Percentiles rank a stretch among this genome's conserved stretches.
phyloP scores from a whole-genome alignment of 2,329 filamentous ascomycete species.

The Didymella keratinophila region DNA sequence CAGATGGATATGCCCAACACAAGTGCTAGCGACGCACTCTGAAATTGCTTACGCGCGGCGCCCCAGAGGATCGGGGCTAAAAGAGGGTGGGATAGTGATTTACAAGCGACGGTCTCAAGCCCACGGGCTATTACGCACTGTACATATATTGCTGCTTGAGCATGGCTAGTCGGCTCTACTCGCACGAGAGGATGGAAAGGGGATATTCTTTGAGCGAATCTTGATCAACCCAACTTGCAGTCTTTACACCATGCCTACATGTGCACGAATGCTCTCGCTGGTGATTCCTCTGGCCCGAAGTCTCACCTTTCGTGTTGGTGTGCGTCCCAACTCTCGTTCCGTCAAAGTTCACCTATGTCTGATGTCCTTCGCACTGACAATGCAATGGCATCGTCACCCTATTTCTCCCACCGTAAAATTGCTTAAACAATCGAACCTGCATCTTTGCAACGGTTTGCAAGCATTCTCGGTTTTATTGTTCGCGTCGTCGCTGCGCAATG shows the following conservation, averaged over 20 bases:
- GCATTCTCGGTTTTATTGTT: not conserved
- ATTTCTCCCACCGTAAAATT: not conserved
- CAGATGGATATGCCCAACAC: slow-evolving; percentile 1
- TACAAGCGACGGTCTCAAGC: slow-evolving; percentile 2
- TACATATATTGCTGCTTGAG: slow-evolving; percentile 22
- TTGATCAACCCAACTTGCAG: slow-evolving; percentile 3
- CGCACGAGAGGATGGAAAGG: not conserved
- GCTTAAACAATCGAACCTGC: not conserved
- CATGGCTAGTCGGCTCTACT: slow-evolving; percentile 1
- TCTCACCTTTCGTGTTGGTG: too few species aligned
- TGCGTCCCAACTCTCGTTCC: too few species aligned
- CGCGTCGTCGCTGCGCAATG: too few species aligned
- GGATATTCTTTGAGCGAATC: slow-evolving; percentile 18
- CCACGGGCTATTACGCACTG: slow-evolving; percentile 9
- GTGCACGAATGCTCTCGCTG: not conserved
- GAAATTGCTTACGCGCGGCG: slow-evolving; percentile 5
- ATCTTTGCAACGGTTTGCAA: not conserved
- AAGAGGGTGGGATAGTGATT: slow-evolving; percentile 3
- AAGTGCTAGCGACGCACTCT: not conserved
- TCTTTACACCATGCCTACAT: not conserved
- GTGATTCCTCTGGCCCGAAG: not conserved
- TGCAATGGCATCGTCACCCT: too few species aligned
- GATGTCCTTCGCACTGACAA: too few species aligned
- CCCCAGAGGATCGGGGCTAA: slow-evolving; percentile 1
- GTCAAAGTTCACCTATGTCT: not conserved